phyloP scores from a whole-genome alignment of 2,329 filamentous ascomycete species.

The Penicillium sp. region DNA sequence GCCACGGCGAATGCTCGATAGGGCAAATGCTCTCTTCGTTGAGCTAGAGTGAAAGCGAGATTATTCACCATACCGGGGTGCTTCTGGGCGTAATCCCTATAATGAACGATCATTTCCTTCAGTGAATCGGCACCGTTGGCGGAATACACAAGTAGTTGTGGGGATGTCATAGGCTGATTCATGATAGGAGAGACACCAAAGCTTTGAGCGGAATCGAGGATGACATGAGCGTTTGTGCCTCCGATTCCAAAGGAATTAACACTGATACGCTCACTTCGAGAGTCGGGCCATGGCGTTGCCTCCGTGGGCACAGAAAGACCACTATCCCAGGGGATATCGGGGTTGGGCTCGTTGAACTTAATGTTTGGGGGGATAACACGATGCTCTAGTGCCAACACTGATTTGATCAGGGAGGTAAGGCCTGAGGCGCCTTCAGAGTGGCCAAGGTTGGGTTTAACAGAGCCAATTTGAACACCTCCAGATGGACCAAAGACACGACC shows the following conservation, averaged over 20 bases:
- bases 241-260: conserved; percentile 24
- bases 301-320: conserved; percentile 7
- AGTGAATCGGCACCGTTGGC: conserved; percentile 26
- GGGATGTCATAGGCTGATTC: not conserved
- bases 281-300: conserved; percentile 9
- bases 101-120: conserved; percentile 17
- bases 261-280: conserved; percentile 7
- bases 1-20: conserved; percentile 13
- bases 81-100: conserved; percentile 17
- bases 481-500: conserved; percentile 4
- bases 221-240: conserved; percentile 23
- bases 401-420: conserved; percentile 47
- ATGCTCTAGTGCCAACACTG: conserved; percentile 43
- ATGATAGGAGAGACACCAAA: not conserved
- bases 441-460: conserved; percentile 44
- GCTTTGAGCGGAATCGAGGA: conserved; percentile 3
- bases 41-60: conserved; percentile 26
- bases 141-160: conserved; percentile 23
- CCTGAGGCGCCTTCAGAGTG: conserved; percentile 50
- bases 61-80: conserved; percentile 16
- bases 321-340: conserved; percentile 8
- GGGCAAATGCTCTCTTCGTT: conserved; percentile 15
- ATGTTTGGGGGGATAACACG: conserved; percentile 21
- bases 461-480: conserved; percentile 8
- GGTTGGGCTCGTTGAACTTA: conserved; percentile 35